phyloP scores from a whole-genome alignment of 305 asterid genomes.

The Solanum aculeatissimum region DNA sequence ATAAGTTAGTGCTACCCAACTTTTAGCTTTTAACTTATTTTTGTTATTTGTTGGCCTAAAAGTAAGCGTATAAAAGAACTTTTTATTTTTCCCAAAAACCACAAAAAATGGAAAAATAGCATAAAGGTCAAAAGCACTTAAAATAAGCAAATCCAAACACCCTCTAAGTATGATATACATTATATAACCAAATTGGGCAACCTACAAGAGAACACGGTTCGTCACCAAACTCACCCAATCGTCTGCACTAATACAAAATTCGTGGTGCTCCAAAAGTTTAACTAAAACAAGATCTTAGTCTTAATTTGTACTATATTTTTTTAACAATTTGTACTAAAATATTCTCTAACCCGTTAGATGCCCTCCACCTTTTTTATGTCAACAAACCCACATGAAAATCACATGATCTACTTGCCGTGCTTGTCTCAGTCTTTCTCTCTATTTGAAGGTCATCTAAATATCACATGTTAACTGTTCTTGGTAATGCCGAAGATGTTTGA shows the following conservation, averaged over 20 bases:
- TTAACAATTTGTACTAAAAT: background rate
- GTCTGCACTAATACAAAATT: background rate
- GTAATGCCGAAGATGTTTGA: background rate
- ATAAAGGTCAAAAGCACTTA: no score
- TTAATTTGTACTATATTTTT: background rate
- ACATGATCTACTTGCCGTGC: background rate
- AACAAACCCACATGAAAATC: background rate
- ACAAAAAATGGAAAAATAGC: no score
- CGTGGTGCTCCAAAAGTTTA: background rate
- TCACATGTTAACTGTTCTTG: background rate
- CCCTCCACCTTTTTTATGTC: background rate
- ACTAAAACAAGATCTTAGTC: background rate
- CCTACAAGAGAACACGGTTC: background rate
- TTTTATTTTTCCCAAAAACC: no score
- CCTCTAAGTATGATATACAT: background rate
- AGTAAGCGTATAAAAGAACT: no score
- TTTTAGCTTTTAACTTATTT: no score
- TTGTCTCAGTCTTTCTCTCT: background rate
- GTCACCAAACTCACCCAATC: background rate
- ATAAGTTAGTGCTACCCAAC: no score
- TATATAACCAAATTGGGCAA: background rate
- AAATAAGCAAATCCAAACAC: no score
- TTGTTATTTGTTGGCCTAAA: no score
- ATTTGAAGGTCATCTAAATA: background rate
- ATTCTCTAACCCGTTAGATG: background rate